Evolutionary conservation across 768 basidiomycete genomes (phyloP).

Genomic region (Paxillus ammoniavirescens): DNA sequence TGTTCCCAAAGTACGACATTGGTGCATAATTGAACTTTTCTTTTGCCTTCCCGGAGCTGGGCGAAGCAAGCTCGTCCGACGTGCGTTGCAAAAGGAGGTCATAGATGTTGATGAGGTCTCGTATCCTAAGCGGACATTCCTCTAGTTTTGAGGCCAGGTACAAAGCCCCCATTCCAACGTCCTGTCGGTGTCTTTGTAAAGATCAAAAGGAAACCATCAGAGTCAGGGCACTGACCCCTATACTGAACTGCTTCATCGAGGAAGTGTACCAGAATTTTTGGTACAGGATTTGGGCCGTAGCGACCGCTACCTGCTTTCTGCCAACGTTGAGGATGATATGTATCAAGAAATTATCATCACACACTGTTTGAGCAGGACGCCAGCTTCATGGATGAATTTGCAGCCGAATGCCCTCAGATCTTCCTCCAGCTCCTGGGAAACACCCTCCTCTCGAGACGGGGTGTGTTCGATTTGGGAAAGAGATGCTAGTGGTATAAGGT

Average conservation of each 20-base stretch:
- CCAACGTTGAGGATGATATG: background rate
- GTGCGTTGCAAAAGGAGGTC: slow-evolving; percentile 83
- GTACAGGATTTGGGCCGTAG: slow-evolving; percentile 94
- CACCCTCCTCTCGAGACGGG: slow-evolving; percentile 79
- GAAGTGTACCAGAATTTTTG: slow-evolving; percentile 97
- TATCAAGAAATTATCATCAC: slow-evolving; percentile 21
- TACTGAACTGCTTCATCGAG: slow-evolving; percentile 92
- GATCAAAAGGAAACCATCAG: slow-evolving; percentile 3
- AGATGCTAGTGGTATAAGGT: slow-evolving; percentile 81
- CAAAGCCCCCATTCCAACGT: slow-evolving; percentile 85
- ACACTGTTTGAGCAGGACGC: slow-evolving; percentile 86
- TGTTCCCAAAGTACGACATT: slow-evolving; percentile 86
- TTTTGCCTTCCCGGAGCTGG: slow-evolving; percentile 21
- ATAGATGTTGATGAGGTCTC: slow-evolving; percentile 93
- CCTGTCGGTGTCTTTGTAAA: slow-evolving; percentile 43
- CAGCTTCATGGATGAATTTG: slow-evolving; percentile 93
- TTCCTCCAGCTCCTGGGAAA: slow-evolving; percentile 79
- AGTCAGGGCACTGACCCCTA: slow-evolving; percentile 62
- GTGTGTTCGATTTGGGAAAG: slow-evolving; percentile 73
- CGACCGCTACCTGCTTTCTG: slow-evolving; percentile 95
- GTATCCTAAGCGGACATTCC: slow-evolving; percentile 87
- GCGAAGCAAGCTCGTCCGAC: slow-evolving; percentile 43
- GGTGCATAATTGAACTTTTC: slow-evolving; percentile 65
- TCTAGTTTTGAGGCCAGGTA: slow-evolving; percentile 90
- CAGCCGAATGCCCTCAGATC: slow-evolving; percentile 90